These are phyloP conservation scores for Plasmodium vivax DNA, from an alignment of 169 alveolate species.

Conservation along the genomic window DNA sequence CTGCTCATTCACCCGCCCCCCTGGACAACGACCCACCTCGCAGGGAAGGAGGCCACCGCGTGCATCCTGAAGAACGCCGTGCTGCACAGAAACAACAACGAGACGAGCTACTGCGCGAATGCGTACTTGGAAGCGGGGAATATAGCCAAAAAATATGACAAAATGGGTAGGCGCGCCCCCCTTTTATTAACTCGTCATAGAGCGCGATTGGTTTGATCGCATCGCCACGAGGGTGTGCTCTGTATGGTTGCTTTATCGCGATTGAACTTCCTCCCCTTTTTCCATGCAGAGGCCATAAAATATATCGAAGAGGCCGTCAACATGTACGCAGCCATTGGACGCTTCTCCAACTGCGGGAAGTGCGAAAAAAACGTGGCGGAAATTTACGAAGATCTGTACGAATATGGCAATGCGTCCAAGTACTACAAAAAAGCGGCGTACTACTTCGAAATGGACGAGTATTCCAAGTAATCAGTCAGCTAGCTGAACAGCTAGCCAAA, in stretches of 20 bases:
- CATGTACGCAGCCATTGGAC: slow-evolving; percentile 65
- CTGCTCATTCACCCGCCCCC: neutral
- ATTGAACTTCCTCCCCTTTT: neutral
- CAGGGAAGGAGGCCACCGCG: slow-evolving; percentile 65
- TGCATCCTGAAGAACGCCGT: slow-evolving; percentile 57
- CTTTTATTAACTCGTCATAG: neutral
- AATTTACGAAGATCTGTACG: slow-evolving; percentile 59
- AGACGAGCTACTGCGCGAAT: slow-evolving; percentile 69
- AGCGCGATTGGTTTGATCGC: neutral
- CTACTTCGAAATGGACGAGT: slow-evolving; percentile 78
- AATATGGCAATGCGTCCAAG: slow-evolving; percentile 47
- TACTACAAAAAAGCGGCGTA: slow-evolving; percentile 76
- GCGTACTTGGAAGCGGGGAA: slow-evolving; percentile 71
- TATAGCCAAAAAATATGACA: slow-evolving; percentile 69
- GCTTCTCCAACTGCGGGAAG: slow-evolving; percentile 67
- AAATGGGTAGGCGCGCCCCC: slow-evolving; percentile 17
- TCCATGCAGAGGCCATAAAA: slow-evolving; percentile 48
- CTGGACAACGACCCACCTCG: neutral
- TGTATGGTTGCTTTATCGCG: neutral
- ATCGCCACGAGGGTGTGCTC: no score
- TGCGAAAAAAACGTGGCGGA: slow-evolving; percentile 70
- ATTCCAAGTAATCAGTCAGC: slow-evolving; percentile 22
- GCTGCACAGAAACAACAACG: slow-evolving; percentile 41
- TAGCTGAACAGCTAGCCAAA: neutral
- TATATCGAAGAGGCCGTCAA: slow-evolving; percentile 68